Conservation (phyloP, 192 early-diverging fungal genomes). For the Coemansia sp. region DNA sequence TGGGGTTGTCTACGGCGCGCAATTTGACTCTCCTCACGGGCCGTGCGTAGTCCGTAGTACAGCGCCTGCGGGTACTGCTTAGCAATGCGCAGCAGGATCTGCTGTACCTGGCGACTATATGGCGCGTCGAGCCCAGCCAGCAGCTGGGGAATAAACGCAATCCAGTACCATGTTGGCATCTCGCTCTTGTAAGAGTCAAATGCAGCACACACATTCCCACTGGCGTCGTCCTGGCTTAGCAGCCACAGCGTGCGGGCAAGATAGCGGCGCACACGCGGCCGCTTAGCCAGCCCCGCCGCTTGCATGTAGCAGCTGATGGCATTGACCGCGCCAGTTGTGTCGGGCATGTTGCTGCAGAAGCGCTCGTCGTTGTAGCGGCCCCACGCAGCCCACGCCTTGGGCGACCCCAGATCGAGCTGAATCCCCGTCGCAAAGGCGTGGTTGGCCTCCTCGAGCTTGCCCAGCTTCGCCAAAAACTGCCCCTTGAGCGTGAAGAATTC, state of each 20-base stretch:
- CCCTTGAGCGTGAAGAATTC: constrained; percentile 99
- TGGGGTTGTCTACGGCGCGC: constrained; percentile 58
- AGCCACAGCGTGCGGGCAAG: constrained; percentile 94
- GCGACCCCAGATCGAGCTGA: constrained; percentile 83
- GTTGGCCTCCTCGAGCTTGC: constrained; percentile 84
- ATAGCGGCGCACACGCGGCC: constrained; percentile 84
- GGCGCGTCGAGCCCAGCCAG: constrained; percentile 80
- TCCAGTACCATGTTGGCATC: constrained; percentile 96
- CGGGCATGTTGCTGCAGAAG: constrained; percentile 82
- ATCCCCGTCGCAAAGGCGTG: constrained; percentile 88
- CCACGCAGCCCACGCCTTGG: constrained; percentile 97
- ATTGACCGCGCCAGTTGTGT: constrained; percentile 80
- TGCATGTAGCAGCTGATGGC: constrained; percentile 97
- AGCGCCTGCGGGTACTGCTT: constrained; percentile 87
- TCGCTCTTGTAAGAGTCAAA: constrained; percentile 93
- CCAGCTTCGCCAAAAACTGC: constrained; percentile 89
- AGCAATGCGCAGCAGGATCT: constrained; percentile 90
- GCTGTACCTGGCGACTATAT: constrained; percentile 68
- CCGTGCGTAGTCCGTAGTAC: constrained; percentile 92
- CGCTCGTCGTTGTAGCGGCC: constrained; percentile 92
- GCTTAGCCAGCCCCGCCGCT: constrained; percentile 88
- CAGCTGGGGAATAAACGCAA: constrained; percentile 96
- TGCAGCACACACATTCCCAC: constrained; percentile 72
- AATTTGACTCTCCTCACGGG: constrained; percentile 82
- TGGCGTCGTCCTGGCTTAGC: constrained; percentile 82